phyloP scores from a whole-genome alignment of 345 rosid species.

The Pistacia atlantica region DNA sequence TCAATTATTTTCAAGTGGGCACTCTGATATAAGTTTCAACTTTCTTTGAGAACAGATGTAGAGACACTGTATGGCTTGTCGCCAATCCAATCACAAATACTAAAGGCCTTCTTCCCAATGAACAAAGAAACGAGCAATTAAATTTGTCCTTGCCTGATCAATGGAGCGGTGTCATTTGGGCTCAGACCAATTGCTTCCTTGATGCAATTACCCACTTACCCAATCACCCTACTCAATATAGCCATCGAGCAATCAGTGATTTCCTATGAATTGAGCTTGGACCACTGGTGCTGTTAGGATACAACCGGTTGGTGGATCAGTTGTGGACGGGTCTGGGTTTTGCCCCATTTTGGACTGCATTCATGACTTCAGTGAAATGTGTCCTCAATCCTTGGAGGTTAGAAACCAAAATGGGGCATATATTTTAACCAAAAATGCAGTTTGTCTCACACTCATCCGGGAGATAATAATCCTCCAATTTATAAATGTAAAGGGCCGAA shows the following conservation, averaged over 20 bases:
- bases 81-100: too few relatives aligned
- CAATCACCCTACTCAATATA: slow-evolving; percentile 20
- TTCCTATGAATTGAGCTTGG: slow-evolving; percentile 33
- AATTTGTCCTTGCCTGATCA: slow-evolving; percentile 22
- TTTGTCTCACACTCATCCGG: too few relatives aligned
- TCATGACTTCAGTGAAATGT: slow-evolving; percentile 21
- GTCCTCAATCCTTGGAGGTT: slow-evolving; percentile 20
- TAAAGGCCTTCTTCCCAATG: too few relatives aligned
- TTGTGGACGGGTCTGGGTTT: slow-evolving; percentile 24
- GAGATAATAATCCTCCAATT: too few relatives aligned
- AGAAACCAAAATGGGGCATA: slow-evolving; percentile 1
- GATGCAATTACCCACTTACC: slow-evolving; percentile 11
- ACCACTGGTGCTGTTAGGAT: slow-evolving; percentile 23
- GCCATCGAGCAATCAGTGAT: slow-evolving; percentile 11
- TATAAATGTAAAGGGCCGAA: too few relatives aligned
- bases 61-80: too few relatives aligned
- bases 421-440: too few relatives aligned
- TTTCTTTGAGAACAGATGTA: too few relatives aligned
- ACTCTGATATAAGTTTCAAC: too few relatives aligned
- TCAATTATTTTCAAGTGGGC: too few relatives aligned
- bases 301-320: slow-evolving; percentile 26
- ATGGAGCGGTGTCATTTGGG: slow-evolving; percentile 24
- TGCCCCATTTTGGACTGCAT: slow-evolving; percentile 10
- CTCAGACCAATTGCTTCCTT: slow-evolving; percentile 19
- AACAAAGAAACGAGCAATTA: not conserved